Conservation (phyloP, 208 protist species). For the Leishmania guyanensis region DNA sequence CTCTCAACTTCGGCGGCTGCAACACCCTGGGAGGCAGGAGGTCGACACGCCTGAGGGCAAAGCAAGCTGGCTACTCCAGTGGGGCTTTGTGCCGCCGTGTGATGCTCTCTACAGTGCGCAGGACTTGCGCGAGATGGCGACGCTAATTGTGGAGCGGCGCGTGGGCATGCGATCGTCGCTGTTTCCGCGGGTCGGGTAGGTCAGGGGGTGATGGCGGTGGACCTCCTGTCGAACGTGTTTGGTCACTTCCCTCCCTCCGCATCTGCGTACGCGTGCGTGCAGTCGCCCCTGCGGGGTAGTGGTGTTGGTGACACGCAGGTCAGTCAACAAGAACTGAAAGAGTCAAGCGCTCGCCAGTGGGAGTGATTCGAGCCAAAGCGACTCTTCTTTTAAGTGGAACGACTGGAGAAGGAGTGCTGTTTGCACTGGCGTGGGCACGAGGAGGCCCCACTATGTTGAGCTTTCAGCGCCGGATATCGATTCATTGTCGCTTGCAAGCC, state of each 20-base stretch:
- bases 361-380: no score
- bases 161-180: conserved; percentile 52
- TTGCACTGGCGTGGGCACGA: no score
- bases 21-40: conserved; percentile 37
- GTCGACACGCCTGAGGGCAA: conserved; percentile 55
- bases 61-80: conserved; percentile 72
- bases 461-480: no score
- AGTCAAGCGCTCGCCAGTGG: no score
- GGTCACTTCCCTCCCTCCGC: not conserved
- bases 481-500: no score
- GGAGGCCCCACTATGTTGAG: no score
- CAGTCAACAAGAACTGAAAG: no score
- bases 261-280: no score
- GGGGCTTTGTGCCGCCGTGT: conserved; percentile 74
- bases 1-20: conserved; percentile 15
- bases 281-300: no score
- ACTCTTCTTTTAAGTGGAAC: no score
- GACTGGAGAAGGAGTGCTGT: no score
- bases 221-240: not conserved
- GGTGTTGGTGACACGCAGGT: no score
- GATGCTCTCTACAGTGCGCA: conserved; percentile 64
- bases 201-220: not conserved
- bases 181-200: conserved; percentile 30
- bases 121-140: conserved; percentile 72
- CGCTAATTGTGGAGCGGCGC: conserved; percentile 74